Percentiles rank a stretch among this genome's conserved stretches.
phyloP scores from a whole-genome alignment of 371 early-diverging fungal genomes.

The Lichtheimia hyalospora region DNA sequence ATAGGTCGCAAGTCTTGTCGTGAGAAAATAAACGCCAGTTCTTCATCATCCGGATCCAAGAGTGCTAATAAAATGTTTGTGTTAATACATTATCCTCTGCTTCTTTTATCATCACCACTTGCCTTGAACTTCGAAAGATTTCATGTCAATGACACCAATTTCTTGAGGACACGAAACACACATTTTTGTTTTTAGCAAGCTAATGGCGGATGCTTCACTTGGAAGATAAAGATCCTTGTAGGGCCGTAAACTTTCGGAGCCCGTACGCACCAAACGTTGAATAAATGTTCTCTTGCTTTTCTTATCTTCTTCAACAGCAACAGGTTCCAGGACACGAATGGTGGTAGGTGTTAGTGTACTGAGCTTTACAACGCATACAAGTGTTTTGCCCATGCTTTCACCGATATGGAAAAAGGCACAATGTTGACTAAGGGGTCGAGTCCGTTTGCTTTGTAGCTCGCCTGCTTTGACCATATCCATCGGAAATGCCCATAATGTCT shows the following conservation, averaged over 20 bases:
- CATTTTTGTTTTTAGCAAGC: conserved; percentile 79
- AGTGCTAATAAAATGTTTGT: conserved; percentile 16
- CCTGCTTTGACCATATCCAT: conserved; percentile 59
- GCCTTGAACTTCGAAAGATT: conserved; percentile 59
- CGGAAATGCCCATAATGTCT: conserved; percentile 71
- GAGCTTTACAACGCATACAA: conserved; percentile 76
- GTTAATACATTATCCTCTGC: neutral
- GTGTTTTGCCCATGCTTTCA: conserved; percentile 65
- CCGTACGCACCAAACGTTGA: conserved; percentile 48
- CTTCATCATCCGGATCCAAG: conserved; percentile 39
- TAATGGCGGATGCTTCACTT: conserved; percentile 82
- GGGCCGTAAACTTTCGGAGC: conserved; percentile 55
- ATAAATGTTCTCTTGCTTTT: conserved; percentile 49
- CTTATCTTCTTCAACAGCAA: conserved; percentile 57
- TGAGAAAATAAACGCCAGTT: conserved; percentile 24
- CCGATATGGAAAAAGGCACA: conserved; percentile 90
- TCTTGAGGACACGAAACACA: conserved; percentile 92
- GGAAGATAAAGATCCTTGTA: conserved; percentile 91
- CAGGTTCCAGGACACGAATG: conserved; percentile 78
- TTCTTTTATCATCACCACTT: neutral
- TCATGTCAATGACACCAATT: conserved; percentile 90
- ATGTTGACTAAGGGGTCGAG: conserved; percentile 72
- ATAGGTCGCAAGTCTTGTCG: conserved; percentile 55
- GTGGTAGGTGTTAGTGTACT: conserved; percentile 67
- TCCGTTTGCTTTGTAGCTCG: conserved; percentile 52